These are phyloP conservation scores for Raffaelea ambrosiae DNA, from an alignment of 2,329 filamentous ascomycete species.

Conservation along the genomic window DNA sequence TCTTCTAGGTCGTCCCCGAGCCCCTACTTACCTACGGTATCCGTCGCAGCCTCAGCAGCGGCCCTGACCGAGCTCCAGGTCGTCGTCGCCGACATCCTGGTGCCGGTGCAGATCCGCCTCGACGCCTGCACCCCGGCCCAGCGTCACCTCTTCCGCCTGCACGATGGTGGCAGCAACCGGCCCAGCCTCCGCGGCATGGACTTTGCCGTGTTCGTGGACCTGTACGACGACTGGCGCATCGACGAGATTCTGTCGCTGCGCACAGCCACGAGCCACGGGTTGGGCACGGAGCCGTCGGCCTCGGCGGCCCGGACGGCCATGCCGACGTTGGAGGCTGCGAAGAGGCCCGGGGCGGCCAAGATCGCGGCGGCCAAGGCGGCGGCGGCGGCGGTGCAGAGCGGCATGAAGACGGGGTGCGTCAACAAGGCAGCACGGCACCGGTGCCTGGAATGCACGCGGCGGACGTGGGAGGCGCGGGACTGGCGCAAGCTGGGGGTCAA, in stretches of 20 bases:
- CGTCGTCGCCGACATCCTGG: slow-evolving; percentile 11
- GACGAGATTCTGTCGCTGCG: slow-evolving; percentile 12
- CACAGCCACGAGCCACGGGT: too few species aligned
- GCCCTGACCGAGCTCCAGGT: slow-evolving; percentile 1
- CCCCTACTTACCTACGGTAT: too few species aligned
- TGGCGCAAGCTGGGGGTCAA: slow-evolving; percentile 2
- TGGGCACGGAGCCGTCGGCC: too few species aligned
- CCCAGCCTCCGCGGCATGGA: slow-evolving; percentile 8
- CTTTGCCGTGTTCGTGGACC: slow-evolving; percentile 9
- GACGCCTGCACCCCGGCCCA: slow-evolving; percentile 1
- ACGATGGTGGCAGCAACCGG: background rate
- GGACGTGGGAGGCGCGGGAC: slow-evolving; percentile 7
- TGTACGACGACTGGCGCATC: slow-evolving; percentile 13
- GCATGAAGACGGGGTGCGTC: background rate
- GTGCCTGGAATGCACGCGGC: slow-evolving; percentile 10
- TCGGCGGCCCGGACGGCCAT: too few species aligned
- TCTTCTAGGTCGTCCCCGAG: background rate
- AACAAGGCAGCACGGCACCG: slow-evolving; percentile 12
- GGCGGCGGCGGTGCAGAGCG: too few species aligned
- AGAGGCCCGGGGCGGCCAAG: too few species aligned
- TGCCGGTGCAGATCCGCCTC: slow-evolving; percentile 5
- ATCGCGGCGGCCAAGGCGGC: too few species aligned
- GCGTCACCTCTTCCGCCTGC: background rate
- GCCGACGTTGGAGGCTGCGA: too few species aligned
- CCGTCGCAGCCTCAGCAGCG: background rate